A percentile compares a stretch with the other conserved stretches of the same genome.
Conservation (phyloP, 768 basidiomycete genomes). For the Podaxis pistillaris region DNA sequence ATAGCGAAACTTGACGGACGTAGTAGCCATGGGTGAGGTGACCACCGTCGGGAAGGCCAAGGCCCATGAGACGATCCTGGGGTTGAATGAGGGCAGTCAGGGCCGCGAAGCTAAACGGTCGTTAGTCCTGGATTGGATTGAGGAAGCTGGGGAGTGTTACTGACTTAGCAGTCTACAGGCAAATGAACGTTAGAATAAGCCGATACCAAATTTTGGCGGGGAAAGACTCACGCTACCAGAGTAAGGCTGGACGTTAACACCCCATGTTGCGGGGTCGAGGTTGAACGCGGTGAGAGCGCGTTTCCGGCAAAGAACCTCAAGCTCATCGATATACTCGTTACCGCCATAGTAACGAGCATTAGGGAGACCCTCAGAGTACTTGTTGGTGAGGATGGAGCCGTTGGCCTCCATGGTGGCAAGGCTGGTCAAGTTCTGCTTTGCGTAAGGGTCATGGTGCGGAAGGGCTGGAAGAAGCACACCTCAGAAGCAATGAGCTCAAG, state of each 20-base stretch:
- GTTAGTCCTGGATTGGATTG: constrained; percentile 17
- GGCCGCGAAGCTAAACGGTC: constrained; percentile 77
- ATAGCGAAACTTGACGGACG: constrained; percentile 42
- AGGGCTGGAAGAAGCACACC: constrained; percentile 42
- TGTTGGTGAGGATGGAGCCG: constrained; percentile 98
- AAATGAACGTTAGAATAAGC: background rate
- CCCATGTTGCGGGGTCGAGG: constrained; percentile 91
- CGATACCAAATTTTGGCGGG: background rate
- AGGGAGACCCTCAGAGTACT: constrained; percentile 99
- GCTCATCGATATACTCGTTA: constrained; percentile 97
- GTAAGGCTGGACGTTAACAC: constrained; percentile 99
- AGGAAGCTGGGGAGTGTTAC: constrained; percentile 24
- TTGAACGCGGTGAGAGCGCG: constrained; percentile 96
- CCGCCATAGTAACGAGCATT: constrained; percentile 95
- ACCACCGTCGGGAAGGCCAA: constrained; percentile 96
- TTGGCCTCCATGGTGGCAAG: constrained; percentile 96
- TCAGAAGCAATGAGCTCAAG: constrained; percentile 99
- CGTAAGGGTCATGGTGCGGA: constrained; percentile 2
- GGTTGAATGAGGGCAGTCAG: constrained; percentile 95
- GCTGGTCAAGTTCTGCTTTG: constrained; percentile 86
- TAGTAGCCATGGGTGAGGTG: constrained; percentile 98
- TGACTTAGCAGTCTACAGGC: constrained; percentile 78
- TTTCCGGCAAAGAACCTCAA: constrained; percentile 92
- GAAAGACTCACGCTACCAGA: constrained; percentile 73
- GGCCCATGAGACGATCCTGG: constrained; percentile 98